Conservation (phyloP, 1,284 basidiomycete genomes). For the Neonothopanus nambi region DNA sequence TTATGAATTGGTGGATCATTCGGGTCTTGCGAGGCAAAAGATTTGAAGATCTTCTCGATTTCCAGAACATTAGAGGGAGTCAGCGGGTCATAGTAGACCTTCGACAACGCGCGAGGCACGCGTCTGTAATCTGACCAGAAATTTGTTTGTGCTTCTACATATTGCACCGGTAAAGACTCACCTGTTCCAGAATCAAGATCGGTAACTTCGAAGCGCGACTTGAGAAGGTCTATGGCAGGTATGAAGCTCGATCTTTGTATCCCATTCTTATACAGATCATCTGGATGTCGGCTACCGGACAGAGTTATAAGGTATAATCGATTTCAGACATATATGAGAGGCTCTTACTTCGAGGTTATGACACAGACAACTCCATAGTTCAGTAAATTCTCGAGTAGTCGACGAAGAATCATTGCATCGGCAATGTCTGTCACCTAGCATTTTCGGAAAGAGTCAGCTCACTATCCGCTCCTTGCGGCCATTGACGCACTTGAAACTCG, state of each 20-base stretch:
- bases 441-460: background rate
- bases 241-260: slow-evolving; percentile 97
- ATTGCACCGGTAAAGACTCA: too few species aligned
- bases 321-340: slow-evolving; percentile 2
- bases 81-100: slow-evolving; percentile 89
- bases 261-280: slow-evolving; percentile 98
- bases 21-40: slow-evolving; percentile 60
- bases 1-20: slow-evolving; percentile 60
- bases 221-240: slow-evolving; percentile 93
- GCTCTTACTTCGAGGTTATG: slow-evolving; percentile 90
- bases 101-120: slow-evolving; percentile 84
- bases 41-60: slow-evolving; percentile 82
- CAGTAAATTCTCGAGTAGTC: slow-evolving; percentile 83
- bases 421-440: slow-evolving; percentile 93
- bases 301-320: slow-evolving; percentile 7
- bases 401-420: slow-evolving; percentile 96
- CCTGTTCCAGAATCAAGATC: slow-evolving; percentile 95
- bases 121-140: slow-evolving; percentile 82
- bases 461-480: background rate
- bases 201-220: slow-evolving; percentile 82
- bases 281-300: slow-evolving; percentile 83
- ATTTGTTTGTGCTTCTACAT: background rate
- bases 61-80: slow-evolving; percentile 65
- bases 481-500: slow-evolving; percentile 83
- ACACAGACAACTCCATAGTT: slow-evolving; percentile 91